Evolutionary conservation across 2,329 filamentous ascomycete species (phyloP).

Genomic region (Trichoderma sp.): DNA sequence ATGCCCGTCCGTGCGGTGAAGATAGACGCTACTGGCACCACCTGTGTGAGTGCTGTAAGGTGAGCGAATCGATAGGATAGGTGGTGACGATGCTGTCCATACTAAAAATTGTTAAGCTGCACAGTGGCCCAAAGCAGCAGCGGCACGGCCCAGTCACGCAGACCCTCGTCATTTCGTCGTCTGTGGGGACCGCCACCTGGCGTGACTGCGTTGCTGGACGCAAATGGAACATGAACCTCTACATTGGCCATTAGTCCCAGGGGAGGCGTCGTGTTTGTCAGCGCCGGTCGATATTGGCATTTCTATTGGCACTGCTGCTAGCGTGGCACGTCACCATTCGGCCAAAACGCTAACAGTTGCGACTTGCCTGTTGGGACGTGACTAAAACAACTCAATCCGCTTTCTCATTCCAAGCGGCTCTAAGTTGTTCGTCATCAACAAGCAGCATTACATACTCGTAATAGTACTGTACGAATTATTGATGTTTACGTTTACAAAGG

Average conservation of each 20-base stretch:
- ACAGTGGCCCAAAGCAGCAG: background rate
- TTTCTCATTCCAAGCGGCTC: background rate
- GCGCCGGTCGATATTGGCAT: background rate
- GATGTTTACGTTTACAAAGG: background rate
- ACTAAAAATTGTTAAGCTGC: background rate
- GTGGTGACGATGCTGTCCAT: background rate
- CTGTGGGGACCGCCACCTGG: constrained; percentile 25
- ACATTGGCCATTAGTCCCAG: background rate
- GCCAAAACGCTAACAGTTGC: constrained; percentile 12
- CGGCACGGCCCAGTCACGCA: constrained; percentile 25
- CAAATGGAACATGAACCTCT: background rate
- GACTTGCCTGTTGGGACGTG: background rate
- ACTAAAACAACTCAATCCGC: background rate
- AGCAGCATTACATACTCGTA: background rate
- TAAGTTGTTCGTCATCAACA: background rate
- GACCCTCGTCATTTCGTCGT: constrained; percentile 25
- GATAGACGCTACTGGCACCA: background rate
- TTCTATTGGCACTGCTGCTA: constrained; percentile 1
- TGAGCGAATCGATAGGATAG: background rate
- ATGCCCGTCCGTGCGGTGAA: background rate
- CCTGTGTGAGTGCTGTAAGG: background rate
- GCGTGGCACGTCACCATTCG: background rate
- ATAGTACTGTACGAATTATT: background rate
- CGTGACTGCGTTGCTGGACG: constrained; percentile 8
- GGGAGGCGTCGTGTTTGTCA: background rate